phyloP scores from a whole-genome alignment of 805 yeast species.

The Candida cerambycidarum region DNA sequence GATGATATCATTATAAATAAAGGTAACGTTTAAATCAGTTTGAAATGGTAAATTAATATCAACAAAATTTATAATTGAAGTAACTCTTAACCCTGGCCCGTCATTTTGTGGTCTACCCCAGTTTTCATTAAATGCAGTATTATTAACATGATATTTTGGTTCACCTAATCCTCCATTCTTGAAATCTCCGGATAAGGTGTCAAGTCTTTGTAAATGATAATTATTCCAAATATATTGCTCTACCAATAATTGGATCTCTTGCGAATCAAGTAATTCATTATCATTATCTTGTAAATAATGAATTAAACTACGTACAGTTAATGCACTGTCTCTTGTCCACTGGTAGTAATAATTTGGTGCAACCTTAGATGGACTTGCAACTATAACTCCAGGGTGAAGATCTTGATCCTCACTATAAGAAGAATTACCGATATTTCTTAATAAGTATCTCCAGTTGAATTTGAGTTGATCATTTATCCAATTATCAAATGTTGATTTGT shows the following conservation, averaged over 20 bases:
- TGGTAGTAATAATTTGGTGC: slow-evolving; percentile 83
- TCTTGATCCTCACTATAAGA: slow-evolving; percentile 7
- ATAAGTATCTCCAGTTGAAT: slow-evolving; percentile 13
- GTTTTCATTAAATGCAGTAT: slow-evolving; percentile 54
- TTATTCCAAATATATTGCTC: slow-evolving; percentile 65
- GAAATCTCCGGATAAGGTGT: slow-evolving; percentile 69
- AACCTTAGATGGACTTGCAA: slow-evolving; percentile 77
- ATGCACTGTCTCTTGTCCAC: slow-evolving; percentile 90
- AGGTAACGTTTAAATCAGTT: slow-evolving; percentile 20
- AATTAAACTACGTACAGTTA: slow-evolving; percentile 67
- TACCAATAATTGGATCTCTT: slow-evolving; percentile 25
- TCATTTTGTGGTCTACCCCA: slow-evolving; percentile 98
- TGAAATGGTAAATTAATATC: slow-evolving; percentile 20
- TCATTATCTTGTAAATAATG: slow-evolving; percentile 49
- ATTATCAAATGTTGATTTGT: slow-evolving; percentile 44
- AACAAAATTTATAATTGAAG: slow-evolving; percentile 60
- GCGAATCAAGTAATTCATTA: slow-evolving; percentile 4
- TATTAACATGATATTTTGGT: slow-evolving; percentile 78
- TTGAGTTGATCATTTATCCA: slow-evolving; percentile 51
- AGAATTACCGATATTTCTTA: slow-evolving; percentile 17
- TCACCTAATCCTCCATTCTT: slow-evolving; percentile 68
- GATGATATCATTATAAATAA: slow-evolving; percentile 52
- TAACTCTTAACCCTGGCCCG: slow-evolving; percentile 84
- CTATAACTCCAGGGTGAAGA: slow-evolving; percentile 65
- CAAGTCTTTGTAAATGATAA: slow-evolving; percentile 58